A percentile compares a stretch with the other conserved stretches of the same genome.
Evolutionary conservation across 352 stramenopile species (phyloP).

Genomic region (Lagenidium sp.): DNA sequence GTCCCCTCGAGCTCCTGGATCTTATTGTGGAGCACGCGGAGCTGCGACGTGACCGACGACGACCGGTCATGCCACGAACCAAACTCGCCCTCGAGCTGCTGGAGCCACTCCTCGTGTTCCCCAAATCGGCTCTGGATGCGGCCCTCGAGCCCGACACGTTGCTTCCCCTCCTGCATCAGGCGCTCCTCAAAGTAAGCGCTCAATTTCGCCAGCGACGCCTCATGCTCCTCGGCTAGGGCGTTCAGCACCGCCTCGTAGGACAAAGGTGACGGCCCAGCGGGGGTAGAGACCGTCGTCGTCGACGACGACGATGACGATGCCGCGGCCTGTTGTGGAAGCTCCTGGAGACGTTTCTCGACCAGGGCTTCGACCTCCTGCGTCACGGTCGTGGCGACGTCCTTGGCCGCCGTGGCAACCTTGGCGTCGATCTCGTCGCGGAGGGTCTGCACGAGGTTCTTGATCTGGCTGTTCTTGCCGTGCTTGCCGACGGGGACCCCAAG

Average conservation of each 20-base stretch:
- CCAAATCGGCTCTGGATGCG: slow-evolving; percentile 44
- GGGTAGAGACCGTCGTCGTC: too few relatives aligned
- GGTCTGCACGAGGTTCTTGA: slow-evolving; percentile 68
- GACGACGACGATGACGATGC: background rate
- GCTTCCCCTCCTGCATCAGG: slow-evolving; percentile 45
- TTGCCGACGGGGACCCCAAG: slow-evolving; percentile 57
- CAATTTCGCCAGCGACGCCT: slow-evolving; percentile 57
- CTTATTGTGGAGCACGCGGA: slow-evolving; percentile 22
- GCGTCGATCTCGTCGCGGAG: slow-evolving; percentile 59
- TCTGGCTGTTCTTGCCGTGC: slow-evolving; percentile 50
- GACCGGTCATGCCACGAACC: slow-evolving; percentile 38
- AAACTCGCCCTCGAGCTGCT: slow-evolving; percentile 67
- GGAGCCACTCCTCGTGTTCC: slow-evolving; percentile 73
- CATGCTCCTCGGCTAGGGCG: slow-evolving; percentile 55
- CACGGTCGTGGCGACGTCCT: slow-evolving; percentile 25
- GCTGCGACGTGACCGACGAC: slow-evolving; percentile 20
- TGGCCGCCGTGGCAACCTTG: slow-evolving; percentile 30
- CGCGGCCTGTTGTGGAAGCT: slow-evolving; percentile 10
- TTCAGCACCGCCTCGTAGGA: slow-evolving; percentile 41
- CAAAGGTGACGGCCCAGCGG: slow-evolving; percentile 8
- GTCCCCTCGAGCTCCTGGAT: slow-evolving; percentile 18
- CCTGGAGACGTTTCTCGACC: slow-evolving; percentile 1
- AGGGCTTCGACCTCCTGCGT: slow-evolving; percentile 17
- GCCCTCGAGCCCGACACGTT: slow-evolving; percentile 47
- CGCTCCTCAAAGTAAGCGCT: slow-evolving; percentile 61